Base-by-base conservation (phyloP, 2,329 filamentous ascomycete genomes). In the Colletotrichum australisinense region DNA sequence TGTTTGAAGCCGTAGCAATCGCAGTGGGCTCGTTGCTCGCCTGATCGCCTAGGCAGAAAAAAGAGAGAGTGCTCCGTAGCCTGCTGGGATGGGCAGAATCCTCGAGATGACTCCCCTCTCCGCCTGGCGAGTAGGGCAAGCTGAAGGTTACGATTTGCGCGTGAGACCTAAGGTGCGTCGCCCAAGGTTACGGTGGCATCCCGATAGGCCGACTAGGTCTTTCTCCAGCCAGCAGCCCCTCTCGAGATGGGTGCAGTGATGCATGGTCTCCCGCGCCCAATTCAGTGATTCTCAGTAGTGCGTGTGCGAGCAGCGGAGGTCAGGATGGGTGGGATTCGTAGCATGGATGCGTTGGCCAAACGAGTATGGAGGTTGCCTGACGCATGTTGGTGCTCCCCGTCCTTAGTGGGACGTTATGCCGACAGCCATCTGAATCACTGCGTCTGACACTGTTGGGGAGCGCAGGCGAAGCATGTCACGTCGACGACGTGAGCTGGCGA, bases 341-440 rank as follows among this genome's bases (percentile, higher is more conserved):
- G 64, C 64, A 63, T 58, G 58, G 52, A 72, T 69, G 69, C 52
- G 69, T 62, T 72, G 69, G 69, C 60, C 58, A 53, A 49, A 59
- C 38, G 24, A 22, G 46, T 42, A 22, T 63, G 59, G 52, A 52
- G 19, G 35, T 24, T 58, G 32, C 52, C 53, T 16, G 35, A 49
- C 38, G 63, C 49, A 56, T 19, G 7, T 22, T 53, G 60, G n/a
- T 63, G 42, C 22, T 24, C n/a, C 22, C 63, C 52, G 30, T 56
- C 46, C 32, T 58, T 35, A n/a, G 65, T 69, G 28, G 58, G 22
- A 69, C 68, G 56, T 63, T 35, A 69, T 72, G 65, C 53, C 49
- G 63, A 32, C 69, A 55, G 30, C 30, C 14, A 55, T 30, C n/a
- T 28, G 55, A 35, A 35, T 49, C 55, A 59, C 35, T 28, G 24